Conservation (phyloP, 2,329 filamentous ascomycete genomes). For the Orbilia javanica region DNA sequence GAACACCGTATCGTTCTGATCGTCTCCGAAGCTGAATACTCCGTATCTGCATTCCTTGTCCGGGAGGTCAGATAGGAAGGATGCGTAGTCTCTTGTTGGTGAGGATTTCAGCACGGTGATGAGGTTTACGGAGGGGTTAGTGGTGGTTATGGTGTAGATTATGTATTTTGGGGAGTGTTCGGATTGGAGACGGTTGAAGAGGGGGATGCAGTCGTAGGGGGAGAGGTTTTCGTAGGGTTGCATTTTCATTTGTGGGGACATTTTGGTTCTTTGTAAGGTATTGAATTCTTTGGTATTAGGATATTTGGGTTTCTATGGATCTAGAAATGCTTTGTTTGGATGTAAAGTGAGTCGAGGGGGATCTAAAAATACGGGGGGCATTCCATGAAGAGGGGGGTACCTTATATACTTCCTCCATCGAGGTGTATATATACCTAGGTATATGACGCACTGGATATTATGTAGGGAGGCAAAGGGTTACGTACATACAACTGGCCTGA, state of each 20-base stretch:
- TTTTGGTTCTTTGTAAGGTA: neutral
- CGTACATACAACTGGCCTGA: neutral
- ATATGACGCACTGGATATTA: neutral
- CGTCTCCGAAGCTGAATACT: constrained; percentile 25
- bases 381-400: too few relatives aligned
- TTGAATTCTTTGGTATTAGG: neutral
- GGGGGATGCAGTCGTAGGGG: neutral
- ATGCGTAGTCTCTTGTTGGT: neutral
- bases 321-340: neutral
- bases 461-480: neutral
- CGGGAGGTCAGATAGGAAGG: constrained; percentile 26
- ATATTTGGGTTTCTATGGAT: neutral
- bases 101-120: constrained; percentile 14
- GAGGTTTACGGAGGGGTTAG: neutral
- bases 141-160: constrained; percentile 23
- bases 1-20: constrained; percentile 15
- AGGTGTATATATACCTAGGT: neutral
- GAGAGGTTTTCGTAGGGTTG: neutral
- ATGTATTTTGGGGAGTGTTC: constrained; percentile 23
- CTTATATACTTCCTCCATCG: neutral
- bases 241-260: neutral
- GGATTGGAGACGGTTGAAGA: constrained; percentile 23
- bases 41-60: constrained; percentile 28
- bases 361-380: neutral
- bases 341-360: neutral